Evolutionary conservation across 805 yeast genomes (phyloP), one percentile per base, ranked within the genome.

Genomic region (Pichia gijzeniarum): DNA sequence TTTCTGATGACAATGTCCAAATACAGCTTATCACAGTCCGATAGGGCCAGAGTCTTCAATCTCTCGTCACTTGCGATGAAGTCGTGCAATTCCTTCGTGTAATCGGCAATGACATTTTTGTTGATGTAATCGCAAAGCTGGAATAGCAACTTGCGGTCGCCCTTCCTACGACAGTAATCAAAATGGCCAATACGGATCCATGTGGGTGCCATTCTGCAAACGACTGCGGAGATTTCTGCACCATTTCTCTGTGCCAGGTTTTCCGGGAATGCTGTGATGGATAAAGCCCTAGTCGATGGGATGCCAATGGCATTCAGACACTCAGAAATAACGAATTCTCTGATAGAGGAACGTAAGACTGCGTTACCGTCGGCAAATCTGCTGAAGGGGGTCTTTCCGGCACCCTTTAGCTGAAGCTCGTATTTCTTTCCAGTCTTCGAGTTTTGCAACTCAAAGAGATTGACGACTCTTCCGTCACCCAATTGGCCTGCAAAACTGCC

Each of bases 281-380:
- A 73, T 35, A 91, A 62, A 0, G 96, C 95, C 43, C 98, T 70
- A 0, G 96, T 82, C 0, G 95, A 71, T 2, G 97, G 96, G 6
- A 91, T 81, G 0, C 93, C 90, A 21, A 93, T 74, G 2, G 86
- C 83, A 59, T 84, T 63, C 43, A 93, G 67, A 22, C 86, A 79
- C 58, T 93, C 98, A 4, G 93, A 82, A 1, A 85, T 83, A 40
- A 91, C 71, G 48, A 85, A 90, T 60, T 91, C 99, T 31, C 98
- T 71, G 32, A 93, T 79, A 39, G 95, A 81, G 2, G 97, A 88
- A 49, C 96, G 67, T 28, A 91, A 57, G 5, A 89, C 95, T 0
- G 98, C 97, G 58, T 87, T 88, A 4, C 99, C 99, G 65, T 91
- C 99, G 0, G 96, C 98, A 71, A 90, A 91, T 48, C 99, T 73